These are phyloP conservation scores for Extremus antarcticus DNA, from an alignment of 495 filamentous ascomycete genomes.

Conservation along the genomic window DNA sequence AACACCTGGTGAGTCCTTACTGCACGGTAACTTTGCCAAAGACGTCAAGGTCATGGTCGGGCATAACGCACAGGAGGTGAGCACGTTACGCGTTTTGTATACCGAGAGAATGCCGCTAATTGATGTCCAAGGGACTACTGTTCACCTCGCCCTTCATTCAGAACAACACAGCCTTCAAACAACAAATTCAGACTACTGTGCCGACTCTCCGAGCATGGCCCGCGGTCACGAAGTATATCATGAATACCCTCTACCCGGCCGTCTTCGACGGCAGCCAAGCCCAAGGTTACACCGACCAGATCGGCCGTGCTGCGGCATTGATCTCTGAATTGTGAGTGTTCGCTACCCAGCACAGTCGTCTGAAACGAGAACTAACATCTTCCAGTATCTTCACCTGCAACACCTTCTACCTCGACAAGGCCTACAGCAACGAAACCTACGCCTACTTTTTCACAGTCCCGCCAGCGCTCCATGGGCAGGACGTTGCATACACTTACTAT, in stretches of 20 bases:
- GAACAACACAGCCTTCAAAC: slow-evolving; percentile 27
- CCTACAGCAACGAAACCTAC: slow-evolving; percentile 43
- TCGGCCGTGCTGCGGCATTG: slow-evolving; percentile 28
- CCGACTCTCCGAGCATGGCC: slow-evolving; percentile 22
- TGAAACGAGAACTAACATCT: slow-evolving; percentile 18
- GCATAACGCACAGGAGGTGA: slow-evolving; percentile 37
- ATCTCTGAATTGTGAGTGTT: slow-evolving; percentile 25
- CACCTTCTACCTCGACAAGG: slow-evolving; percentile 34
- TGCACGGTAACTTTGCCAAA: slow-evolving; percentile 44
- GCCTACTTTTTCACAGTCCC: slow-evolving; percentile 51
- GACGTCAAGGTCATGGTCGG: slow-evolving; percentile 45
- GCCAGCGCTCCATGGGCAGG: slow-evolving; percentile 44
- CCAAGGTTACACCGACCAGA: slow-evolving; percentile 37
- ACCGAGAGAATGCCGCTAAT: not conserved
- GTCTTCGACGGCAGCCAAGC: slow-evolving; percentile 33
- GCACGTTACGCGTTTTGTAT: not conserved
- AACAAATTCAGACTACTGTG: slow-evolving; percentile 19
- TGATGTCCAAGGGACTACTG: slow-evolving; percentile 38
- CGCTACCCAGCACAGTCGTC: not conserved
- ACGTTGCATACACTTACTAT: slow-evolving; percentile 39
- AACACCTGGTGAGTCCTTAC: slow-evolving; percentile 45
- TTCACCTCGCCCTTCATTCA: slow-evolving; percentile 36
- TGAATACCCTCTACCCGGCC: slow-evolving; percentile 33
- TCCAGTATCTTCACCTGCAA: slow-evolving; percentile 47
- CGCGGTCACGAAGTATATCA: slow-evolving; percentile 26